Evolutionary conservation across 208 protist species (phyloP), one percentile per base, ranked within the genome.

Genomic region (Wallacemonas collosoma): DNA sequence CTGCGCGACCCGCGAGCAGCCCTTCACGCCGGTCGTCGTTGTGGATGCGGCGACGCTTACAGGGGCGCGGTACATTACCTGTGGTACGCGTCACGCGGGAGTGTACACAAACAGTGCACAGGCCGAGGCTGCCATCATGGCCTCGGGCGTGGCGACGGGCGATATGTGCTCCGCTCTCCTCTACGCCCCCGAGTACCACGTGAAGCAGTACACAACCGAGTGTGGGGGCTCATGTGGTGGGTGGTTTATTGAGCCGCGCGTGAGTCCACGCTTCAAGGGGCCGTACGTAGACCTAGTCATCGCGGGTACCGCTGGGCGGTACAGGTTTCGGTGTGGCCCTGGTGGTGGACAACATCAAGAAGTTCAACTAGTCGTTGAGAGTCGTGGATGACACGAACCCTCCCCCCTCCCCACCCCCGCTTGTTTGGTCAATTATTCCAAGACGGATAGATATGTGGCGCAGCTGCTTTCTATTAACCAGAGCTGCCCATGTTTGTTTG

Each of bases 31-130:
- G n/a, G 79, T 87, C 68, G 63, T 86, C 61, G 3, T 98, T 41
- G 76, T 98, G 51, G 85, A 96, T 74, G 93, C 96, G 79, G 94
- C 94, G 17, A 97, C 94, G 17, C 81, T 98, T 55, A 98, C 94
- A 8, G 94, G 94, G 48, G 91, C 93, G 26, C 93, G 96, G 76
- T 86, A 83, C 36, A 81, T 94, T 45, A 84, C 93, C n/a, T 95
- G 89, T 5, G 93, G 93, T 15, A 70, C 72, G 72, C 75, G 78
- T 44, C 88, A 94, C 68, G 90, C 88, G n/a, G 90, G 81, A 15
- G 71, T 97, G 15, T 94, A 85, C 74, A 73, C 79, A 45, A 95
- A 91, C 81, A 73, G 88, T n/a, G 85, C 73, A 12, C 61, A 77
- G 39, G 75, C 81, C 36, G 89, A 94, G 76, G 50, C 55, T 14